phyloP scores from a whole-genome alignment of 2,329 filamentous ascomycete species.

The Teratosphaeria nubilosa region DNA sequence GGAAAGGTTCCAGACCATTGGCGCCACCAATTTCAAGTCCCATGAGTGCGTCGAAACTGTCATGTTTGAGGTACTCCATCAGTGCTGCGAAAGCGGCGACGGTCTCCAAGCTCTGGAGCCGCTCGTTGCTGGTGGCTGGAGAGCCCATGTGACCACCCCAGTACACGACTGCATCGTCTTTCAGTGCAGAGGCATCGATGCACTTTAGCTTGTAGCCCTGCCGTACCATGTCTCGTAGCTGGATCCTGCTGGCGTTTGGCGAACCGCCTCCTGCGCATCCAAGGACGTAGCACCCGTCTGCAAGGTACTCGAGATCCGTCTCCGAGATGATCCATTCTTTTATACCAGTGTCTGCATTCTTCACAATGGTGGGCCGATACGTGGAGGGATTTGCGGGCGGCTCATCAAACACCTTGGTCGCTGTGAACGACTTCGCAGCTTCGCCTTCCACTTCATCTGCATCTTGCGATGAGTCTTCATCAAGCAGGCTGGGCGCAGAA shows the following conservation, averaged over 20 bases:
- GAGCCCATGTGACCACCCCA: slow-evolving; percentile 50
- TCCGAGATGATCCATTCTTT: slow-evolving; percentile 47
- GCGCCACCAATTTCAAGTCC: slow-evolving; percentile 57
- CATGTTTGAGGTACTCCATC: slow-evolving; percentile 39
- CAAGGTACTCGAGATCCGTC: slow-evolving; percentile 48
- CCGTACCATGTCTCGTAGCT: slow-evolving; percentile 42
- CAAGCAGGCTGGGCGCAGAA: slow-evolving; percentile 9
- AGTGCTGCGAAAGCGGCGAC: slow-evolving; percentile 34
- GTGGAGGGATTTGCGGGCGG: slow-evolving; percentile 17
- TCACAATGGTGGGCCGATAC: slow-evolving; percentile 36
- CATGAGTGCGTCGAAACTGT: slow-evolving; percentile 47
- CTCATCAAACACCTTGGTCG: slow-evolving; percentile 26
- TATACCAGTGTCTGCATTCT: slow-evolving; percentile 36
- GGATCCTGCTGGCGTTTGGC: slow-evolving; percentile 43
- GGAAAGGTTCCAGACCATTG: slow-evolving; percentile 51
- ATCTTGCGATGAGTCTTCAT: slow-evolving; percentile 10
- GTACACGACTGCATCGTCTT: slow-evolving; percentile 43
- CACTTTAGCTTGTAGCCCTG: slow-evolving; percentile 43
- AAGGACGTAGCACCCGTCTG: slow-evolving; percentile 51
- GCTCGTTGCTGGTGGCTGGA: slow-evolving; percentile 52
- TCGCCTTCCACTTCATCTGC: slow-evolving; percentile 7
- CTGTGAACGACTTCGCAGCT: slow-evolving; percentile 16
- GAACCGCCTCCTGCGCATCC: slow-evolving; percentile 52
- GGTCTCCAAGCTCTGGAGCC: slow-evolving; percentile 47
- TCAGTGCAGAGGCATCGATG: slow-evolving; percentile 41